Percentiles rank a stretch among this genome's conserved stretches.
phyloP scores from a whole-genome alignment of 352 stramenopile species.

The Hyaloperonospora brassicae region DNA sequence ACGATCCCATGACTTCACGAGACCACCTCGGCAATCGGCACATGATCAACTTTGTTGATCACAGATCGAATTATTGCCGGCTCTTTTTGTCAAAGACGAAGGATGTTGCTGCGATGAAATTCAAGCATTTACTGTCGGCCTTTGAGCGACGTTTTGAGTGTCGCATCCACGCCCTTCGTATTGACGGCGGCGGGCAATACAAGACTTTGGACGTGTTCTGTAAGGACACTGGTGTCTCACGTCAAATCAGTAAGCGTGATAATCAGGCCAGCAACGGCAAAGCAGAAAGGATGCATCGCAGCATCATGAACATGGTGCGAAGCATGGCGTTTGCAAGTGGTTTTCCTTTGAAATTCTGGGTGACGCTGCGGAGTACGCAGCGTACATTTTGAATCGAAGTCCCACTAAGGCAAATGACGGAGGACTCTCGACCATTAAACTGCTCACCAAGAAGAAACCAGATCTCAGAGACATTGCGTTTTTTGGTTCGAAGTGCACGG shows the following conservation, averaged over 20 bases:
- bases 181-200: not conserved
- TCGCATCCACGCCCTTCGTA: not conserved
- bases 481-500: no score
- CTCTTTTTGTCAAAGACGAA: not conserved
- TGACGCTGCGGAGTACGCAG: no score
- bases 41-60: not conserved
- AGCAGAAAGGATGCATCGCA: not conserved
- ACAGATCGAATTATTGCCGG: not conserved
- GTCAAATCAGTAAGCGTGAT: not conserved
- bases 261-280: not conserved
- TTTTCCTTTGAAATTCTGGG: no score
- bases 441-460: no score
- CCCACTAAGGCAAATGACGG: no score
- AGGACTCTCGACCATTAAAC: no score
- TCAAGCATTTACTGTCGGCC: not conserved
- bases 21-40: not conserved
- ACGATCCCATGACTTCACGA: not conserved
- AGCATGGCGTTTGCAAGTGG: no score
- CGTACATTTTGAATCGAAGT: no score
- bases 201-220: not conserved
- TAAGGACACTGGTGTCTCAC: not conserved
- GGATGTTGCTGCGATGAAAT: not conserved
- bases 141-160: not conserved
- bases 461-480: no score
- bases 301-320: slow-evolving; percentile 11